Percentiles rank a stretch among this genome's conserved stretches.
phyloP scores from a whole-genome alignment of 345 rosid genomes.

The Aurinia saxatilis region DNA sequence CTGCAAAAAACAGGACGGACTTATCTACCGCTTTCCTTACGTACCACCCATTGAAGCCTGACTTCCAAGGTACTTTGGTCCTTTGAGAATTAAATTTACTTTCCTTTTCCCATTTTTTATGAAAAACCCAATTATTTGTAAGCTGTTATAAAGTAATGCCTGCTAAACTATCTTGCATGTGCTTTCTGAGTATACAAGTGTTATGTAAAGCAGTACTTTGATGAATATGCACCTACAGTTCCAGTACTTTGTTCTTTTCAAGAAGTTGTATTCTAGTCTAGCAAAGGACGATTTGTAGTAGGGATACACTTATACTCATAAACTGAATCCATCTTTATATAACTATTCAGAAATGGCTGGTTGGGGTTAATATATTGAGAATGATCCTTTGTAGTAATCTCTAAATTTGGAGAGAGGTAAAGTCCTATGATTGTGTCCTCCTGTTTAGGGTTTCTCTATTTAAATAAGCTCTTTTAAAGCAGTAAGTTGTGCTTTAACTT shows the following conservation, averaged over 20 bases:
- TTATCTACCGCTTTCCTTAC: conserved; percentile 40
- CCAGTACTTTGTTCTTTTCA: neutral
- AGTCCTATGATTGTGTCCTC: neutral
- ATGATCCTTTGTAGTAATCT: neutral
- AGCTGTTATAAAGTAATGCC: neutral
- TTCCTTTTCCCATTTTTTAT: no score
- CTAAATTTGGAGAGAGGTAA: neutral
- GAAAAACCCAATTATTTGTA: no score
- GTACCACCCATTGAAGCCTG: conserved; percentile 31
- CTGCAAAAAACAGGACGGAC: conserved; percentile 16
- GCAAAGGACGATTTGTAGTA: neutral
- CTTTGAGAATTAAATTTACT: neutral
- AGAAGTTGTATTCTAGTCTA: neutral
- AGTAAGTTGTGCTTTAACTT: no score
- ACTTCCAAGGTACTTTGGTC: conserved; percentile 31
- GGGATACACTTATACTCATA: neutral
- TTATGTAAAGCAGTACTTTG: neutral
- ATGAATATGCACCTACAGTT: neutral
- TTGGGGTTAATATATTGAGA: neutral
- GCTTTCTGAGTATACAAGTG: neutral
- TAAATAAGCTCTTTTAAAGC: neutral
- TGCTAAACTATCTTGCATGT: neutral
- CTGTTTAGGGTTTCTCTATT: neutral
- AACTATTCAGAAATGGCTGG: neutral
- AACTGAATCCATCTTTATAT: neutral